Percentiles rank a stretch among this genome's conserved stretches.
Conservation (phyloP, 768 basidiomycete genomes). For the Fibroporia radiculosa region DNA sequence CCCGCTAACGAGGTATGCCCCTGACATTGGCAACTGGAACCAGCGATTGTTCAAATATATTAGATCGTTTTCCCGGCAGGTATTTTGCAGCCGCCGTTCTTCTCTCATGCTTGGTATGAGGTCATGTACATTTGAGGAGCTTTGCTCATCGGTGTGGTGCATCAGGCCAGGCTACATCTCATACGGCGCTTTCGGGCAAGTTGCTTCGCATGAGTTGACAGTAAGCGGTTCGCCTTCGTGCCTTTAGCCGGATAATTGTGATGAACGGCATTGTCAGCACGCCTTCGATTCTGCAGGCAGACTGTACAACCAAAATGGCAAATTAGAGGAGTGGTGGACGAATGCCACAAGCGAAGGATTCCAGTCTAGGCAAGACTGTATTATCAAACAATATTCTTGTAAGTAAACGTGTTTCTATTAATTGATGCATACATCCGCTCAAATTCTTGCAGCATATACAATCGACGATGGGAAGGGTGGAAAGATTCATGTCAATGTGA, state of each 20-base stretch:
- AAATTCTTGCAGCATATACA: slow-evolving; percentile 49
- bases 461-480: slow-evolving; percentile 84
- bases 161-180: slow-evolving; percentile 79
- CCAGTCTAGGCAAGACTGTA: slow-evolving; percentile 75
- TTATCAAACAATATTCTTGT: slow-evolving; percentile 90
- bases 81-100: slow-evolving; percentile 90
- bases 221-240: slow-evolving; percentile 31
- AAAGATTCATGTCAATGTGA: slow-evolving; percentile 76
- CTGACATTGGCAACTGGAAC: neutral
- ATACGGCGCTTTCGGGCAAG: slow-evolving; percentile 89
- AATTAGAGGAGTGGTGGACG: slow-evolving; percentile 90
- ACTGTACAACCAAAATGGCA: slow-evolving; percentile 85
- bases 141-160: slow-evolving; percentile 4
- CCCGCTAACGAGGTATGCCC: slow-evolving; percentile 72
- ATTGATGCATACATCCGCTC: neutral
- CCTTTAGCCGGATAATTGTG: neutral
- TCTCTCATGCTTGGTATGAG: slow-evolving; percentile 64
- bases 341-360: slow-evolving; percentile 81
- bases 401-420: slow-evolving; percentile 11
- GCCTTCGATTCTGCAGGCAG: slow-evolving; percentile 88
- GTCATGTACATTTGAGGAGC: no score
- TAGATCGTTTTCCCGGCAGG: slow-evolving; percentile 96
- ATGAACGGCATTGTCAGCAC: slow-evolving; percentile 40
- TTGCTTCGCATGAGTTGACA: slow-evolving; percentile 89
- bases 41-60: neutral